Conservation (phyloP, 768 basidiomycete genomes). For the Rhizopogon salebrosus region DNA sequence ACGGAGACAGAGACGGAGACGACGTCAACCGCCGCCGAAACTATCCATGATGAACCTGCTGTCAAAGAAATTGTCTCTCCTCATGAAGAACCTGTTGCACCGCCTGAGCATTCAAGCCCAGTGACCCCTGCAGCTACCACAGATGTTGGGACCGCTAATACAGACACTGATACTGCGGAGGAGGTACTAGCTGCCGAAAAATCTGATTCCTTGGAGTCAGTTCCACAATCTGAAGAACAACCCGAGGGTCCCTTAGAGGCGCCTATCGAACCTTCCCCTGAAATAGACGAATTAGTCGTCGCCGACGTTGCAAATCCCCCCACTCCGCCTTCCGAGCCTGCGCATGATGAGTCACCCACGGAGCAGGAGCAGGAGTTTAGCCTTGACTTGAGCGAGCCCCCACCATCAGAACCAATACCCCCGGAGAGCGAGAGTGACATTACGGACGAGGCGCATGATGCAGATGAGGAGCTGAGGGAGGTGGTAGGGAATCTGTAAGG, state of each 20-base stretch:
- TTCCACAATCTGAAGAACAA: conserved; percentile 1
- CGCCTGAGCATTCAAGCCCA: background rate
- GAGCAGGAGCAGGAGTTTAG: conserved; percentile 1
- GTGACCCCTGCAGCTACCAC: background rate
- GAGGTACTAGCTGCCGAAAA: conserved; percentile 11
- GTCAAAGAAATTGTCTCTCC: background rate
- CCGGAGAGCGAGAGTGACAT: conserved; percentile 31
- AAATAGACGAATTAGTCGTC: conserved; percentile 7
- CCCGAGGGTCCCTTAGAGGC: conserved; percentile 2
- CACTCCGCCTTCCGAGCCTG: background rate
- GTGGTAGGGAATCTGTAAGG: conserved; percentile 4
- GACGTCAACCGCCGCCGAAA: background rate
- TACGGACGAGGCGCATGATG: conserved; percentile 24
- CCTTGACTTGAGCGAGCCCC: conserved; percentile 26
- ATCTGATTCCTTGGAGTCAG: background rate
- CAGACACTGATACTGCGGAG: conserved; percentile 1
- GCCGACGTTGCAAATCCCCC: background rate
- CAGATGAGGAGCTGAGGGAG: conserved; percentile 16
- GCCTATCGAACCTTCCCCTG: background rate
- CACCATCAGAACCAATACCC: conserved; percentile 26
- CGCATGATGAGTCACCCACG: background rate
- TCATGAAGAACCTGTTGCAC: background rate
- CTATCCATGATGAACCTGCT: background rate
- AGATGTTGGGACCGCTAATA: background rate
- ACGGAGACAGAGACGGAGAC: conserved; percentile 1